phyloP scores from a whole-genome alignment of 1,284 basidiomycete genomes.

The Ustilago lituana region DNA sequence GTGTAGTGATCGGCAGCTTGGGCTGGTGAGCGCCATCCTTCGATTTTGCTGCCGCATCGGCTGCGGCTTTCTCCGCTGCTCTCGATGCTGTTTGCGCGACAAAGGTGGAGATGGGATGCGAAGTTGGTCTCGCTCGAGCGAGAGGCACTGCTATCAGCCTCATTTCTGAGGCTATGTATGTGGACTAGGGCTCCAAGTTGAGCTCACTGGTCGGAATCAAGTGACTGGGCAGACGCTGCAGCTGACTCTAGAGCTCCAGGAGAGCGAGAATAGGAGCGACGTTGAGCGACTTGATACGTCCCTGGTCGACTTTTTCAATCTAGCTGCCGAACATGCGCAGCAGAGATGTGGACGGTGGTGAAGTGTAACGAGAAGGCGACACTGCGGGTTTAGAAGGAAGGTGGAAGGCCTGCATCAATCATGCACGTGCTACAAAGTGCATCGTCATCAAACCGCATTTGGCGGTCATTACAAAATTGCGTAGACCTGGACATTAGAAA shows the following conservation, averaged over 20 bases:
- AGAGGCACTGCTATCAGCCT: conserved; percentile 60
- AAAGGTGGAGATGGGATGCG: conserved; percentile 56
- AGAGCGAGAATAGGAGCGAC: too few relatives aligned
- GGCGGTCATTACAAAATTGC: background rate
- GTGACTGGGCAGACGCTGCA: too few relatives aligned
- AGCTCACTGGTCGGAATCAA: too few relatives aligned
- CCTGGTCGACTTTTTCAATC: too few relatives aligned
- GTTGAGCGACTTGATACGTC: too few relatives aligned
- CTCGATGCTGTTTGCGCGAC: conserved; percentile 53
- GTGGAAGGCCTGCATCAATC: background rate
- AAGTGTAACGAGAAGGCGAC: too few relatives aligned
- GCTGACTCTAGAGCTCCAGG: too few relatives aligned
- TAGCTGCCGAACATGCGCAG: too few relatives aligned
- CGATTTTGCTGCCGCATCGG: conserved; percentile 26
- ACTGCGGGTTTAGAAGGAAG: background rate
- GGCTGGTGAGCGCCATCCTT: conserved; percentile 14
- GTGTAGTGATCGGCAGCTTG: conserved; percentile 37
- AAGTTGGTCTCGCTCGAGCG: conserved; percentile 46
- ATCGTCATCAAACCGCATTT: conserved; percentile 20
- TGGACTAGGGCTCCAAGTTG: too few relatives aligned
- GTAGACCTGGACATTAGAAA: background rate
- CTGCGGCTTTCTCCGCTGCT: conserved; percentile 37
- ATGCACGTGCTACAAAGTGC: conserved; percentile 20
- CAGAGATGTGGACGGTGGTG: too few relatives aligned
- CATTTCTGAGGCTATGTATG: conserved; percentile 25